phyloP scores from a whole-genome alignment of 202 grass and related monocot species.

The Zizania palustris region DNA sequence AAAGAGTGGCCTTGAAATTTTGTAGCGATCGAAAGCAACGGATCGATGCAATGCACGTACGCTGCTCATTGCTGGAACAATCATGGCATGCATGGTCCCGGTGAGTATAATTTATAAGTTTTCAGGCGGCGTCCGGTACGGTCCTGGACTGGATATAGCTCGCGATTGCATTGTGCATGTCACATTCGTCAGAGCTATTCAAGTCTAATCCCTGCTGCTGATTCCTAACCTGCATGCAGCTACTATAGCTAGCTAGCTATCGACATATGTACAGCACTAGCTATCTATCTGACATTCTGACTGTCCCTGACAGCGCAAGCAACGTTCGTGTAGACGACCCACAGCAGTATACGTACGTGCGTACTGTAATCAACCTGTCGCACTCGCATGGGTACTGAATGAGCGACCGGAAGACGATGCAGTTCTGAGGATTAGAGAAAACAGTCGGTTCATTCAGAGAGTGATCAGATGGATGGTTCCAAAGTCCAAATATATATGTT shows the following conservation, averaged over 20 bases:
- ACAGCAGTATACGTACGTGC: not conserved
- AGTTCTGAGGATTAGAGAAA: slow-evolving; percentile 41
- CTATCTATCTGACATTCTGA: no score
- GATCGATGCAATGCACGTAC: not conserved
- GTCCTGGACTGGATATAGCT: slow-evolving; percentile 5
- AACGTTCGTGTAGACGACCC: slow-evolving; percentile 4
- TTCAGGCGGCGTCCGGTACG: not conserved
- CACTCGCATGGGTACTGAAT: not conserved
- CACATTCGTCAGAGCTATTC: not conserved
- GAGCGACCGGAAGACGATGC: slow-evolving; percentile 23
- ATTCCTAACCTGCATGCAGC: not conserved
- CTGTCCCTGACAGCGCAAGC: slow-evolving; percentile 38
- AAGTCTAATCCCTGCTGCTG: not conserved
- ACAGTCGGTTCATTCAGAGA: no score
- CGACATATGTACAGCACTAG: not conserved
- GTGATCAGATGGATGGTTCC: no score
- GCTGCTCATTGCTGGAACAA: not conserved
- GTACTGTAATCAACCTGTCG: not conserved
- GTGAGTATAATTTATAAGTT: not conserved
- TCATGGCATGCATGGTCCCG: not conserved
- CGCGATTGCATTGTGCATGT: not conserved
- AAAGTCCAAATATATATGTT: no score
- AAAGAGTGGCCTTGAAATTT: no score
- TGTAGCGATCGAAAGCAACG: not conserved
- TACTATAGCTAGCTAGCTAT: not conserved